Base-by-base conservation (phyloP, 129 eudicot species). In the Helichrysum umbraculigerum region DNA sequence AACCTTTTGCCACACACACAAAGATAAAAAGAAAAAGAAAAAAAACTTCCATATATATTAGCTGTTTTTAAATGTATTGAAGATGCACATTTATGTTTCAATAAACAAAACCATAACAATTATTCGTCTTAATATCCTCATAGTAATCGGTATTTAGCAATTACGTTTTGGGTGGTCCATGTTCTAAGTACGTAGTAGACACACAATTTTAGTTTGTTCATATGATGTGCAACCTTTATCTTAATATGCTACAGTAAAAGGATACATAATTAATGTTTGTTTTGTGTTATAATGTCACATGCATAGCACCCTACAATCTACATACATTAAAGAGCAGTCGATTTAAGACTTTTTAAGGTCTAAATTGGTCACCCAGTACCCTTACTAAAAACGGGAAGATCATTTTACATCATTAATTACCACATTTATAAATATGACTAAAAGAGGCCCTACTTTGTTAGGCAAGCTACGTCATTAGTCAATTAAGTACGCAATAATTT, bases 391-490 rank as follows among this genome's bases (percentile, higher is more conserved):
- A 56, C 28, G 4, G 61, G 20, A 44, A 56, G 7, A 52, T 52
- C 59, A n/a, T n/a, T 52, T 19, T 56, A 56, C 61, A 60, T 60
- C 30, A 60, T 60, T 25, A 22, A 60, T 25, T 60, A 22, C 4
- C 51, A 4, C 15, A 60, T 60, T 60, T 60, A 60, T 22, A 10
- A 56, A 5, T 56, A 20, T 5, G 11, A 56, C 61, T 15, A n/a
- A 44, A 37, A n/a, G 61, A 56, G 61, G 61, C 61, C 61, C 61
- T 56, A 14, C 11, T 33, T 68, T 11, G 56, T 22, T 39, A 41
- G 72, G 33, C 72, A 41, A 15, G 32, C 28, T 68, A 37, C 39
- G 29, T 68, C 20, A 68, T 20, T 68, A 20, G 72, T 68, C 72
- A 39, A 41, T 39, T 41, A 68, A n/a, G 34, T 39, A 68, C 57